Evolutionary conservation across 2,329 filamentous ascomycete species (phyloP), one percentile per base, ranked within the genome.

Genomic region (Hymenoscyphus linearis): DNA sequence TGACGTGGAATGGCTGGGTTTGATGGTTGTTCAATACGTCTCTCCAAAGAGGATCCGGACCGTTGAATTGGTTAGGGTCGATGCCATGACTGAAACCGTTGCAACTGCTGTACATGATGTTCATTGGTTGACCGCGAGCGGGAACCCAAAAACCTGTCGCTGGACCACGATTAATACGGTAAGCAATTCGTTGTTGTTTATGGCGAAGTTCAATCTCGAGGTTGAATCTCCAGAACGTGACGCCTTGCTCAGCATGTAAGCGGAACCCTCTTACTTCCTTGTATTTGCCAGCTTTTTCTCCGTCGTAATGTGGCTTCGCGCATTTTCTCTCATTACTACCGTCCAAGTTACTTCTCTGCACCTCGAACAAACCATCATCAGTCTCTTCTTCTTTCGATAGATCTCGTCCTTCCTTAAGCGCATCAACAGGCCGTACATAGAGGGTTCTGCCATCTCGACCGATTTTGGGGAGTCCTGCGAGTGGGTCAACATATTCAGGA

Each of bases 91-190:
- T 93, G 78, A 99, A 99, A 1, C 96, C 95, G 73, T 99, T 99
- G 78, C 95, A 96, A 73, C 90, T 96, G 77, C 98, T 85, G 77
- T 97, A 99, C 92, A 98, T 96, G 73, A 97, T 90, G 76, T 98
- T 97, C 95, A 99, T 99, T 2, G 89, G 85, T 73, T 96, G 83
- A 16, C 86, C 88, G 56, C 82, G 84, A 35, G 88, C 89, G 4
- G 96, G 95, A 0, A 99, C 91, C 93, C 95, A 99, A 74, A 99
- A 99, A 1, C 89, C 91, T 58, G 90, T 86, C 2, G 91, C 85
- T 5, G 93, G 93, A 0, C 95, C 93, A 54, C 88, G 83, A 71
- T 99, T 99, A 78, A 99, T 96, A 59, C 93, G 90, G 75, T 99
- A 99, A 0, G 93, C 93, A 65, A 99, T 89, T 44, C 93, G 88